Percentiles rank a stretch among this genome's conserved stretches.
phyloP scores from a whole-genome alignment of 805 yeast species.

The Suhomyces sp. region DNA sequence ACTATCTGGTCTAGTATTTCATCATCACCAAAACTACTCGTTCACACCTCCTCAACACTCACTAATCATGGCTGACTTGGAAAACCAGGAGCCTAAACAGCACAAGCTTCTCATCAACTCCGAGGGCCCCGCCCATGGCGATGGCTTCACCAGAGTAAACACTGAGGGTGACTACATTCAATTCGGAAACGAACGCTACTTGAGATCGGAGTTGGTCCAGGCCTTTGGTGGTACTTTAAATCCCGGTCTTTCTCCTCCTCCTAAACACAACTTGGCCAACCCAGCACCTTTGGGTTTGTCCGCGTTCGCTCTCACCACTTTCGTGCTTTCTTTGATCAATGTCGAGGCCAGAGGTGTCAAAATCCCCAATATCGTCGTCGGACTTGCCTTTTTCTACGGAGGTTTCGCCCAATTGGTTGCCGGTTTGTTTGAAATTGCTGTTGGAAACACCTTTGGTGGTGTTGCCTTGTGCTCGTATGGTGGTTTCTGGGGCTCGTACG shows the following conservation, averaged over 20 bases:
- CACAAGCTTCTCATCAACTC: constrained; percentile 22
- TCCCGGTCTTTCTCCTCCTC: constrained; percentile 55
- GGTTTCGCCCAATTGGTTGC: constrained; percentile 71
- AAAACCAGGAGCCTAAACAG: constrained; percentile 34
- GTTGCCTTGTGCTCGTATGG: constrained; percentile 61
- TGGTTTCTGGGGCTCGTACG: constrained; percentile 78
- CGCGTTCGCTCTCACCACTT: constrained; percentile 68
- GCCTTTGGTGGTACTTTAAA: constrained; percentile 86
- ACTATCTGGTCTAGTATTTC: too few species aligned
- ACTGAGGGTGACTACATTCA: constrained; percentile 62
- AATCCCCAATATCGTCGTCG: constrained; percentile 60
- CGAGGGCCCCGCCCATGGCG: constrained; percentile 4
- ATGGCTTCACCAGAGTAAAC: constrained; percentile 17
- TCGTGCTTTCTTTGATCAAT: constrained; percentile 63
- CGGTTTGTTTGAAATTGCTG: constrained; percentile 74
- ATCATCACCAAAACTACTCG: too few species aligned
- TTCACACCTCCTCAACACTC: too few species aligned
- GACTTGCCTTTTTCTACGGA: constrained; percentile 69
- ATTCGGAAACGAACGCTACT: constrained; percentile 71
- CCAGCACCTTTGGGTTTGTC: constrained; percentile 77
- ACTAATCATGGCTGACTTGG: constrained; percentile 34
- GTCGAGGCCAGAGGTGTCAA: constrained; percentile 67
- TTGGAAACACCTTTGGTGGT: constrained; percentile 76
- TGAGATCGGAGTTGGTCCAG: constrained; percentile 53
- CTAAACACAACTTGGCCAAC: constrained; percentile 49